These are phyloP conservation scores for Protoeuglena noctilucae DNA, from an alignment of 139 green algal species.

Conservation along the genomic window DNA sequence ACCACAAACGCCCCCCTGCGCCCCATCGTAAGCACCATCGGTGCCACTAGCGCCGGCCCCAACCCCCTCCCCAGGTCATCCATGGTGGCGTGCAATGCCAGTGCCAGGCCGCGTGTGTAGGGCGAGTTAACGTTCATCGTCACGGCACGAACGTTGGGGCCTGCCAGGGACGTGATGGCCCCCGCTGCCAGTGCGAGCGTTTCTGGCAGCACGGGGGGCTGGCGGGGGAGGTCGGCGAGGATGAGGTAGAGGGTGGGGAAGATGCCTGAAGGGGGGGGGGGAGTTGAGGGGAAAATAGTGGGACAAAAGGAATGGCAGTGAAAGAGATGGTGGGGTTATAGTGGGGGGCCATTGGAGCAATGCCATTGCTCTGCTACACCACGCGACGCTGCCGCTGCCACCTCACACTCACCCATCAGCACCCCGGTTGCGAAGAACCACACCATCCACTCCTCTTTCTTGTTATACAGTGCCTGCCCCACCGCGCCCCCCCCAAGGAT, in stretches of 20 bases:
- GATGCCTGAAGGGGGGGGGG: too few species aligned
- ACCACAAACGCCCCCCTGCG: conserved; percentile 7
- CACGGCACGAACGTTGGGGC: conserved; percentile 7
- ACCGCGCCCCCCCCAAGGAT: neutral
- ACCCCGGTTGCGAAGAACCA: too few species aligned
- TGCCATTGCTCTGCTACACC: too few species aligned
- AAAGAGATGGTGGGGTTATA: conserved; percentile 3
- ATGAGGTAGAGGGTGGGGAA: conserved; percentile 7
- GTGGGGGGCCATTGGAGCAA: too few species aligned
- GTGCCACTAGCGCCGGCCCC: conserved; percentile 3
- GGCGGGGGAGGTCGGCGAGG: neutral
- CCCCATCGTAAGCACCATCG: conserved; percentile 1
- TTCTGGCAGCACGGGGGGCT: neutral
- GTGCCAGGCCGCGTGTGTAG: conserved; percentile 5
- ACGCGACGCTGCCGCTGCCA: too few species aligned
- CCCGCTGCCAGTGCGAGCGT: neutral
- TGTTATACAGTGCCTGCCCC: conserved; percentile 11
- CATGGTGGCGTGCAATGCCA: conserved; percentile 8
- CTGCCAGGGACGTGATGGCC: neutral
- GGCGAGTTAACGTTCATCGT: conserved; percentile 8
- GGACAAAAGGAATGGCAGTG: too few species aligned
- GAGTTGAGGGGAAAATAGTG: too few species aligned
- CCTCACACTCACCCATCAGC: too few species aligned
- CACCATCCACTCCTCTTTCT: too few species aligned
- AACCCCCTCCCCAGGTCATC: conserved; percentile 12